phyloP scores from a whole-genome alignment of 2,329 filamentous ascomycete genomes.

The Fusarium miscanthi region DNA sequence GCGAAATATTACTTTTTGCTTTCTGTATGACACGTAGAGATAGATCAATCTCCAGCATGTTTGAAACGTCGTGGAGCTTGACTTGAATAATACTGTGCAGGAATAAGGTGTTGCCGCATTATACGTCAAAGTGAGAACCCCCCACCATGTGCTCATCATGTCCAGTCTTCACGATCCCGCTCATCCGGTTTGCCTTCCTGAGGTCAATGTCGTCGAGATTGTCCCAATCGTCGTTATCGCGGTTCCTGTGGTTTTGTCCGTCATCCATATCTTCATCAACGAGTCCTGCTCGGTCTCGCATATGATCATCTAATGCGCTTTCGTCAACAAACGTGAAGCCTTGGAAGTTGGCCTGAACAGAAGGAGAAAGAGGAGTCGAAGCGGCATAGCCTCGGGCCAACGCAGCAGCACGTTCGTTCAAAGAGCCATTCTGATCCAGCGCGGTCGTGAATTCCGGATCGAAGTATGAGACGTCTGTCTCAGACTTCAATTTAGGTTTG shows the following conservation, averaged over 20 bases:
- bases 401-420: constrained; percentile 91
- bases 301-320: constrained; percentile 90
- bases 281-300: constrained; percentile 63
- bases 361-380: constrained; percentile 92
- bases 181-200: constrained; percentile 69
- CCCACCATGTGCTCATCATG: constrained; percentile 74
- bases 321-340: constrained; percentile 99
- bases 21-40: constrained; percentile 41
- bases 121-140: constrained; percentile 72
- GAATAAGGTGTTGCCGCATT: constrained; percentile 45
- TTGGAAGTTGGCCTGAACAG: constrained; percentile 97
- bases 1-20: constrained; percentile 47
- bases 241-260: constrained; percentile 54
- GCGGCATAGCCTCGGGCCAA: constrained; percentile 86
- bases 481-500: constrained; percentile 96
- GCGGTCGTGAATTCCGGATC: constrained; percentile 99
- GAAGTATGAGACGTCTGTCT: constrained; percentile 97
- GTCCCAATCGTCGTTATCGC: constrained; percentile 65
- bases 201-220: constrained; percentile 66
- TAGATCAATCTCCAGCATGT: constrained; percentile 39
- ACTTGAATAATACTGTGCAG: constrained; percentile 29
- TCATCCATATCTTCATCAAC: constrained; percentile 72
- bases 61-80: constrained; percentile 42
- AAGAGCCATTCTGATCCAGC: constrained; percentile 83
- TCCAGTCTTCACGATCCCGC: constrained; percentile 68